These are phyloP conservation scores for Botryobasidium botryosum DNA, from an alignment of 768 basidiomycete species.

Conservation along the genomic window DNA sequence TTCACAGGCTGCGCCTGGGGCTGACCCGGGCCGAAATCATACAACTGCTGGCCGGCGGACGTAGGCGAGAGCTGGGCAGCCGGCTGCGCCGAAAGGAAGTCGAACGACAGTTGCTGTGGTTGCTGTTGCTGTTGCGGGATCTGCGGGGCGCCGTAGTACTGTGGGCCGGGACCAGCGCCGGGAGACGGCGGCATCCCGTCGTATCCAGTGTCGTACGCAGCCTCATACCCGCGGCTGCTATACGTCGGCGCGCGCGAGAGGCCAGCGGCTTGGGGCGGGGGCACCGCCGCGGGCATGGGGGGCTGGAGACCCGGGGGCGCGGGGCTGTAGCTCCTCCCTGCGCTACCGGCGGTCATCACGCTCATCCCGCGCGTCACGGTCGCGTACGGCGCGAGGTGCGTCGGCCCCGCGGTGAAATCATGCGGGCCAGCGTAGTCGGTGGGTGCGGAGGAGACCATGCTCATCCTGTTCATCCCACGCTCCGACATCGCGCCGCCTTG, in stretches of 20 bases:
- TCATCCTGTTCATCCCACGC: background rate
- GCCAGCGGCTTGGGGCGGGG: background rate
- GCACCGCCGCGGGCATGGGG: background rate
- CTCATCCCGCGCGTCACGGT: constrained; percentile 1
- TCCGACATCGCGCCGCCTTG: background rate
- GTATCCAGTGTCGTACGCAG: constrained; percentile 4
- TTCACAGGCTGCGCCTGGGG: too few relatives aligned
- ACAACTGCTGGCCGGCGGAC: too few relatives aligned
- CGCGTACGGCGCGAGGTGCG: constrained; percentile 40
- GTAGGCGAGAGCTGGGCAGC: too few relatives aligned
- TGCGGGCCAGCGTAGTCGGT: constrained; percentile 38
- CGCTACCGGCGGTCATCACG: constrained; percentile 73
- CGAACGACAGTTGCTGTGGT: too few relatives aligned
- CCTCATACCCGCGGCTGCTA: constrained; percentile 1
- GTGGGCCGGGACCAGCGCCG: too few relatives aligned
- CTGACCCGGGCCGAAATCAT: too few relatives aligned
- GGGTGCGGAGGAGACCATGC: constrained; percentile 20
- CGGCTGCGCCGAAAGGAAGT: too few relatives aligned
- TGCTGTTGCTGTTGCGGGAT: too few relatives aligned
- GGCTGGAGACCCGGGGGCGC: background rate
- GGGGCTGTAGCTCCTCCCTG: too few relatives aligned
- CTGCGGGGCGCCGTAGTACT: too few relatives aligned
- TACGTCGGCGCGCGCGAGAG: background rate
- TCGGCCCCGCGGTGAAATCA: constrained; percentile 54
- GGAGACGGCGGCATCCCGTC: constrained; percentile 2